Base-by-base conservation (phyloP, 148 eudicot genomes). In the Fagopyrum esculentum region DNA sequence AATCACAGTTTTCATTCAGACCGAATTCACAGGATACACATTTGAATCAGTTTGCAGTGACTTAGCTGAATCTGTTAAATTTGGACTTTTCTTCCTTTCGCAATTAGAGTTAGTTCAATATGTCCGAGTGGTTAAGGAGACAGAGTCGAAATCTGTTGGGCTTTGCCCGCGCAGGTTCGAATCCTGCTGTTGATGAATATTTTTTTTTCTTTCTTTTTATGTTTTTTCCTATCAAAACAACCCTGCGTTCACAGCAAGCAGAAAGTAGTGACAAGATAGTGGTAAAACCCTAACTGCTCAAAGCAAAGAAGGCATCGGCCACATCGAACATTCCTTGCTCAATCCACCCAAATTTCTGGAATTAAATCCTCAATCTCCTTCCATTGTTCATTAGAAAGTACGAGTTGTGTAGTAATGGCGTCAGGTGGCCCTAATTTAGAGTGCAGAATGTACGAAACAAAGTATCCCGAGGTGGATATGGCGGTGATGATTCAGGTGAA, bases 121-220 rank as follows among this genome's bases (percentile, higher is more conserved):
- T 89, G 92, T 89, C 92, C 88, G 92, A 89, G 92, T 89, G 92
- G 92, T 87, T 89, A 89, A 87, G 90, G 90, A 89, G 92, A 89
- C 90, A 89, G 92, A 89, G 88, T 89, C 87, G 92, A 89, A 89
- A 89, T 89, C 92, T 89, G 88, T 89, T 89, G 96, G 98, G 96
- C 92, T 90, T 81, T 78, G 97, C 96, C 90, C 90, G 96, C 87
- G 97, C 97, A 91, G 94, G 98, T 93, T 93, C 93, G 98, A 93
- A 87, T 90, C 97, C 98, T 93, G 93, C 96, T 91, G 98, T 93
- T 88, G 93, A 81, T 70, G 74, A 1, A 52, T 57, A 40, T 76
- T 15, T 9, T 6, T 46, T 50, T 66, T 61, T 73, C 60, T 17
- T 2, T 8, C 15, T 30, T 26, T 1, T 29, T 26, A 6, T 35